Conservation (phyloP, 495 filamentous ascomycete species). For the Aspergillus funiculosus region DNA sequence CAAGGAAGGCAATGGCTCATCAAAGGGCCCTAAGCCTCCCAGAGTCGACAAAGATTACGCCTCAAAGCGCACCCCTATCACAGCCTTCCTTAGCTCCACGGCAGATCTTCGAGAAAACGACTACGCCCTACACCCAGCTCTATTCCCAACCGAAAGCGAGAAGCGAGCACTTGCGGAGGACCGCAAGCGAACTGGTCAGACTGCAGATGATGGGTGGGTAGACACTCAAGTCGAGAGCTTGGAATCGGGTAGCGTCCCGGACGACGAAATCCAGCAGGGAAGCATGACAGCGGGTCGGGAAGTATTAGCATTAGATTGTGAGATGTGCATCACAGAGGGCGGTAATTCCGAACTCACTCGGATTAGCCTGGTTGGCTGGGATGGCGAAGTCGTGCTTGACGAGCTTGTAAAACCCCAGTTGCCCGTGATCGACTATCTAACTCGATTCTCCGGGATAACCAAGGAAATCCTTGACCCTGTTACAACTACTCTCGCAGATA, state of each 20-base stretch:
- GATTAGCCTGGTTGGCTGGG: constrained; percentile 82
- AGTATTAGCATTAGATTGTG: constrained; percentile 85
- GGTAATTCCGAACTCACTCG: constrained; percentile 75
- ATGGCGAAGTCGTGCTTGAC: constrained; percentile 74
- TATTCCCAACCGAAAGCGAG: constrained; percentile 43
- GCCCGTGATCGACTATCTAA: constrained; percentile 85
- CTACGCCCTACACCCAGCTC: constrained; percentile 73
- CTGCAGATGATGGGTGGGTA: constrained; percentile 68
- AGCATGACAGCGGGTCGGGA: constrained; percentile 77
- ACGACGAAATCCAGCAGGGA: constrained; percentile 66
- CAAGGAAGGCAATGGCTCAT: constrained; percentile 44
- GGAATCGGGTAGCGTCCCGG: constrained; percentile 61
- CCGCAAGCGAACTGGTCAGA: constrained; percentile 38
- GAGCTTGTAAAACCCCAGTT: constrained; percentile 84
- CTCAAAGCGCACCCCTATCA: constrained; percentile 70
- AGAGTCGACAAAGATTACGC: constrained; percentile 55
- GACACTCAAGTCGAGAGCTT: constrained; percentile 63
- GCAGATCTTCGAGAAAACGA: constrained; percentile 77
- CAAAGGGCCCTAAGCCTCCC: constrained; percentile 52
- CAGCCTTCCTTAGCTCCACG: constrained; percentile 61
- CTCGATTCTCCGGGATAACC: constrained; percentile 85
- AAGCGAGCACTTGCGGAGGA: constrained; percentile 38
- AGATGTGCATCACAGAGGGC: constrained; percentile 85
- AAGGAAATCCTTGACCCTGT: constrained; percentile 70
- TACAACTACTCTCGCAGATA: constrained; percentile 76